Evolutionary conservation across 768 basidiomycete genomes (phyloP), one percentile per base, ranked within the genome.

Genomic region (Roridomyces roridus): DNA sequence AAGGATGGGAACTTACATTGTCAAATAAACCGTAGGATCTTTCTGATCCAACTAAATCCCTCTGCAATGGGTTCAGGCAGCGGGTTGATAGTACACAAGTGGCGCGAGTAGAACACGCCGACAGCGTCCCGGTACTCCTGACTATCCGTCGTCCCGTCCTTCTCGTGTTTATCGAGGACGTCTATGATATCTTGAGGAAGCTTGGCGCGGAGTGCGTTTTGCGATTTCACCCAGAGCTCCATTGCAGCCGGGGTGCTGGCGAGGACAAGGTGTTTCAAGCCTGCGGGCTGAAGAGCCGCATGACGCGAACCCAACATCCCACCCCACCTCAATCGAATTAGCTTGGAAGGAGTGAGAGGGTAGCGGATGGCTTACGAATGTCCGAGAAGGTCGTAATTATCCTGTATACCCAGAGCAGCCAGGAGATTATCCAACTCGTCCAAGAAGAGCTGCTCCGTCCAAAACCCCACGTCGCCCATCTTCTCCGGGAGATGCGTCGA

Each of bases 401-500:
- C 71, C 35, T 69, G 59, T 53, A 85, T 76, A 2, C 68, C 74
- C 45, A 85, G 70, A 66, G 82, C 74, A 12, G 46, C 28, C 41
- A 85, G 59, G 9, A 85, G 67, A 64, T 74, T 77, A 50, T 77
- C 68, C 40, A 85, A 76, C 68, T 86, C 80, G 56, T 80, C 73
- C 59, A 82, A 67, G 71, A 84, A 85, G 6, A 85, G 72, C 49
- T 77, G 66, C 25, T 71, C 65, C 17, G 73, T 81, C 83, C 83
- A 85, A 70, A 86, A 86, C 2, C 14, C 4, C 18, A 40, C 15
- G 12, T 77, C 73, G 15, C 70, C 72, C 6, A 64, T 72, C 61
- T 81, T 84, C 57, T 84, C 80, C 9, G 67, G 78, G n/a, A 85
- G 71, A 58, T 84, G 82, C 9, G 83, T 83, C 12, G 84, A 86